A percentile compares a stretch with the other conserved stretches of the same genome.
These are phyloP conservation scores for Linderina pennispora DNA, from an alignment of 192 early-diverging fungal genomes.

Conservation along the genomic window DNA sequence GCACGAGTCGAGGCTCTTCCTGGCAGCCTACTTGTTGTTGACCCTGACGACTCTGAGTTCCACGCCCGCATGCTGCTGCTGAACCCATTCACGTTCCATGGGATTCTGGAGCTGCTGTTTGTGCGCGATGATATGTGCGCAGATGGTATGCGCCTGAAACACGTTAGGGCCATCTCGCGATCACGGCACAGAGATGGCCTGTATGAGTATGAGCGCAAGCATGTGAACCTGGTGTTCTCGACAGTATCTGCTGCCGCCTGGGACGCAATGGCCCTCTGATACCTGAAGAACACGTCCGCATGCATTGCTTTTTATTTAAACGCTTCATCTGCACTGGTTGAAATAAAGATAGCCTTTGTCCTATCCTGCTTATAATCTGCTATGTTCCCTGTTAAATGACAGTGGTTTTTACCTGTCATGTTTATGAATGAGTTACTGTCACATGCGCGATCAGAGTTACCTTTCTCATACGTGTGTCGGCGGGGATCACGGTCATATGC, in stretches of 20 bases:
- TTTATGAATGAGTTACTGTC: too few species aligned
- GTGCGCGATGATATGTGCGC: slow-evolving; percentile 16
- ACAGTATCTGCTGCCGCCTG: slow-evolving; percentile 43
- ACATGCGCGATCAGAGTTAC: too few species aligned
- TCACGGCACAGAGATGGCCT: slow-evolving; percentile 27
- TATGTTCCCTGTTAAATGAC: too few species aligned
- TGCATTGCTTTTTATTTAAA: too few species aligned
- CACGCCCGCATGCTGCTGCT: slow-evolving; percentile 37
- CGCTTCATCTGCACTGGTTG: too few species aligned
- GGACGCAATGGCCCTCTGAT: slow-evolving; percentile 39
- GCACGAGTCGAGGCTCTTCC: slow-evolving; percentile 29
- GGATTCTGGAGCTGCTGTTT: slow-evolving; percentile 41
- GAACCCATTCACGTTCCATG: slow-evolving; percentile 39
- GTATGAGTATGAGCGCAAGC: slow-evolving; percentile 46
- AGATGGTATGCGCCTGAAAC: slow-evolving; percentile 16
- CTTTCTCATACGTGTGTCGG: too few species aligned
- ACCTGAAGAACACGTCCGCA: too few species aligned
- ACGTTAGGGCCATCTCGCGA: slow-evolving; percentile 29
- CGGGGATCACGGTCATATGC: too few species aligned
- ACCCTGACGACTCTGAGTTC: slow-evolving; percentile 22
- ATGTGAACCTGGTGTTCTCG: slow-evolving; percentile 41
- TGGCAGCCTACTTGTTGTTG: slow-evolving; percentile 30
- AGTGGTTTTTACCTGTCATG: too few species aligned
- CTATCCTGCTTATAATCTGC: too few species aligned
- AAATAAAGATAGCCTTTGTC: too few species aligned